Evolutionary conservation across 345 rosid genomes (phyloP).

Genomic region (Brassica cretica): DNA sequence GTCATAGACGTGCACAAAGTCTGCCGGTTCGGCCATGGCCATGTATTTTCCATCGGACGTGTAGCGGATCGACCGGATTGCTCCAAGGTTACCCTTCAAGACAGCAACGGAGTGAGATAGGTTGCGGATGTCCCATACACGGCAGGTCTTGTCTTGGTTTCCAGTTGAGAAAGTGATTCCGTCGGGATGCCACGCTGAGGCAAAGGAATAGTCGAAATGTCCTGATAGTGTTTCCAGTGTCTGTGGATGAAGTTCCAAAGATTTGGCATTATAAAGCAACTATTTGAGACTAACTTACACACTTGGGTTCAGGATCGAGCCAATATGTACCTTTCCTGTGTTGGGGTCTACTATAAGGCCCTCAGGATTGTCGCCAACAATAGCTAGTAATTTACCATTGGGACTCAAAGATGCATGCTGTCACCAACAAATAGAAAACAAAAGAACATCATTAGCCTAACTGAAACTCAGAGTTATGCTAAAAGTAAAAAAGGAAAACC

Average conservation of each 20-base stretch:
- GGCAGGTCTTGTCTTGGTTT: conserved; percentile 85
- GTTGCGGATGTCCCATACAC: conserved; percentile 78
- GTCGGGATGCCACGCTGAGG: conserved; percentile 81
- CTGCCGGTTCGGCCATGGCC: conserved; percentile 90
- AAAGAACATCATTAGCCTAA: not conserved
- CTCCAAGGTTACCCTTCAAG: conserved; percentile 79
- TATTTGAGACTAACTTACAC: conserved; percentile 9
- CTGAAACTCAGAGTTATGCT: not conserved
- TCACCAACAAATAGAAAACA: conserved; percentile 8
- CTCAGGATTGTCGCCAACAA: conserved; percentile 77
- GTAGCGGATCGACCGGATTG: conserved; percentile 70
- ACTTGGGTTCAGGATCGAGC: not conserved
- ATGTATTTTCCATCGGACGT: conserved; percentile 67
- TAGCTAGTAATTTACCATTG: conserved; percentile 62
- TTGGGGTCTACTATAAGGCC: conserved; percentile 65
- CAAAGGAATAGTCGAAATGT: conserved; percentile 78
- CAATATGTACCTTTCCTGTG: conserved; percentile 60
- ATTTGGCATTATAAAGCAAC: conserved; percentile 9
- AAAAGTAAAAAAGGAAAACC: not conserved
- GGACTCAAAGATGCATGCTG: conserved; percentile 84
- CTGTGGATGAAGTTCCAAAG: conserved; percentile 42
- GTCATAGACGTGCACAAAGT: conserved; percentile 76
- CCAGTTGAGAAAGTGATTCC: conserved; percentile 81
- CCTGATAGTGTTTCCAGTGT: conserved; percentile 51
- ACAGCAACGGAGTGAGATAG: conserved; percentile 57